Evolutionary conservation across 2,329 filamentous ascomycete genomes (phyloP), one percentile per base, ranked within the genome.

Genomic region (Aulographum hederae): DNA sequence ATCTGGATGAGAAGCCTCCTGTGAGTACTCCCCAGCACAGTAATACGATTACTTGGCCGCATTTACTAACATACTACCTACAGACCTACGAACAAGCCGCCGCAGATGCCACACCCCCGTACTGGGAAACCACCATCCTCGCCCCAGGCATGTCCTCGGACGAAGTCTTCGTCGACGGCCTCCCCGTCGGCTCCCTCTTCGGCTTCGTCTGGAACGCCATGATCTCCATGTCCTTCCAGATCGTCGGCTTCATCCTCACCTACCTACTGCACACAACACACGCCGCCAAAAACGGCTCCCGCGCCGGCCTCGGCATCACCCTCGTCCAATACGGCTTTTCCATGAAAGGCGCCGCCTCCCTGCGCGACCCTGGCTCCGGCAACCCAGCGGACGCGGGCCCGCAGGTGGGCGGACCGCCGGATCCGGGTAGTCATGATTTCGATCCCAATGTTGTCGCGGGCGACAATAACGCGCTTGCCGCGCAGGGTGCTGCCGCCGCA

Each of bases 71-170:
- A 31, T 30, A 18, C 30, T 25, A 21, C 11, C 20, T 37, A 12
- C 45, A 94, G 81, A 85, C 86, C 21, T 98, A 98, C 53, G 89
- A 98, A 65, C 86, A 95, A 70, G 89, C 89, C 12, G 89, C 89
- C 3, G 86, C 86, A 26, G 89, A 98, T 53, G 78, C 84, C 16
- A 89, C 89, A 30, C 89, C 89, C 1, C 89, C 89, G 0, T 98
- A 98, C 56, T 98, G 89, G 89, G 89, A 98, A 61, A 98, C 89
- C 4, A 95, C 89, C 0, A 94, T 98, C 41, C 69, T 98, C 32
- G 86, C 85, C 0, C 89, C 89, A 1, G 89, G 86, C 34, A 72
- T 89, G 41, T 79, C 78, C n/a, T 72, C 75, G 25, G 85, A 95
- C 48, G 89, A 98, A 53, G 86, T 98, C 30, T 98, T 89, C 47